Evolutionary conservation across 257 asterid genomes (phyloP), one percentile per base, ranked within the genome.

Genomic region (Thymus mandschuricus): DNA sequence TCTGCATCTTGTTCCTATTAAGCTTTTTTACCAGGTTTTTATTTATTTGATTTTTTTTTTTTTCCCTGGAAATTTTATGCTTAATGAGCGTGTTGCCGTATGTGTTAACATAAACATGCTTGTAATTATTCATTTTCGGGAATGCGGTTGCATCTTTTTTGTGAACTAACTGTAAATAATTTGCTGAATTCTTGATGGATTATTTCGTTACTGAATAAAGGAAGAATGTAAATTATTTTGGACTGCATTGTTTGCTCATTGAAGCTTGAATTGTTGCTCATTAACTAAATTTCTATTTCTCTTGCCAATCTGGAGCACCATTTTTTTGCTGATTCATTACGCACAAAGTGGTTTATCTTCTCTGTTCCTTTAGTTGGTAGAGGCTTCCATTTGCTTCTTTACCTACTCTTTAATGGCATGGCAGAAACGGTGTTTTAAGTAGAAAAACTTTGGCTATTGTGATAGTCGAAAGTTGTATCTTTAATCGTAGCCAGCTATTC

Each of bases 231-330:
- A 10, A 41, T 61, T 60, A 60, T 60, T 8, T 60, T 13, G 49
- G 15, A 10, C 43, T 27, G 54, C n/a, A 12, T 45, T 59, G 21
- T 69, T 68, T 55, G 8, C 48, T 15, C 41, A 8, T 34, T 38
- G 54, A 52, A 27, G 44, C 43, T 57, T 31, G 8, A 57, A 13
- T 69, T 57, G 35, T 21, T 55, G 74, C 56, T 43, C 15, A 30
- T 29, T 3, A 57, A 10, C 28, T 40, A 30, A 29, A 29, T 29
- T 56, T 11, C 3, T 1, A 6, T 38, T 30, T 44, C 12, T 5
- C 9, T 7, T 44, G 1, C 11, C 6, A 9, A 3, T 8, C 13
- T 8, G 51, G 51, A 2, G 4, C 29, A 11, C 27, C 27, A 28
- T 43, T 41, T 0, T 21, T 21, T 54, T 11, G 9, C 10, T 8